phyloP scores from a whole-genome alignment of 2,329 filamentous ascomycete genomes.

The Alternaria sp. region DNA sequence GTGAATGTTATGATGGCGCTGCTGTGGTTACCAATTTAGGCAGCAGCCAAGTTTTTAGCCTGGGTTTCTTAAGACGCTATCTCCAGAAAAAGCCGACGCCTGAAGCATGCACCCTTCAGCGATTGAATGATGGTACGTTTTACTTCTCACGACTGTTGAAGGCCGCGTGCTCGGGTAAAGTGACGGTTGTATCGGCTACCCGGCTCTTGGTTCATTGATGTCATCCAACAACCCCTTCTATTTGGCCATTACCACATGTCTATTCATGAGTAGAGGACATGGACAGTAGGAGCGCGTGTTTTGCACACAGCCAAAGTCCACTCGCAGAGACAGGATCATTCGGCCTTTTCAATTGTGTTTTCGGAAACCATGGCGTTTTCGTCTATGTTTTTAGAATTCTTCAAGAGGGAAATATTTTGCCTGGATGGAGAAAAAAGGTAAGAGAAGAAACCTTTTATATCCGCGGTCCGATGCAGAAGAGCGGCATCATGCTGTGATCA shows the following conservation, averaged over 20 bases:
- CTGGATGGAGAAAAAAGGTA: too few relatives aligned
- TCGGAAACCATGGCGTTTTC: too few relatives aligned
- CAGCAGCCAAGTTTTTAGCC: background rate
- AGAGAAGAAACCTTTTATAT: background rate
- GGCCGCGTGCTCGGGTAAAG: rapidly evolving
- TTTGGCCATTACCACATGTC: background rate
- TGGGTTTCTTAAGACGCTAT: background rate
- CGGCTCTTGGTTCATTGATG: background rate
- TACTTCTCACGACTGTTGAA: background rate
- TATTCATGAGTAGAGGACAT: background rate
- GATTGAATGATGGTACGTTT: background rate
- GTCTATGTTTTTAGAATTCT: too few relatives aligned
- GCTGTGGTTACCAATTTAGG: background rate
- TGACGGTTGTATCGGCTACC: background rate
- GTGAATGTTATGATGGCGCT: background rate
- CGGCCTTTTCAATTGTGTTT: background rate
- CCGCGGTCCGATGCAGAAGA: too few relatives aligned
- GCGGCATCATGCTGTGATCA: too few relatives aligned
- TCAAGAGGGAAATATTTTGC: too few relatives aligned
- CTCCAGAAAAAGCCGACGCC: too few relatives aligned
- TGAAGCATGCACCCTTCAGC: too few relatives aligned
- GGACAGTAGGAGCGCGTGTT: too few relatives aligned
- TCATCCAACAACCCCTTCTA: background rate
- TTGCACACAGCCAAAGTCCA: too few relatives aligned
- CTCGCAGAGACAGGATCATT: background rate